Base-by-base conservation (phyloP, 106 monocot species). In the Iris macrosiphon region DNA sequence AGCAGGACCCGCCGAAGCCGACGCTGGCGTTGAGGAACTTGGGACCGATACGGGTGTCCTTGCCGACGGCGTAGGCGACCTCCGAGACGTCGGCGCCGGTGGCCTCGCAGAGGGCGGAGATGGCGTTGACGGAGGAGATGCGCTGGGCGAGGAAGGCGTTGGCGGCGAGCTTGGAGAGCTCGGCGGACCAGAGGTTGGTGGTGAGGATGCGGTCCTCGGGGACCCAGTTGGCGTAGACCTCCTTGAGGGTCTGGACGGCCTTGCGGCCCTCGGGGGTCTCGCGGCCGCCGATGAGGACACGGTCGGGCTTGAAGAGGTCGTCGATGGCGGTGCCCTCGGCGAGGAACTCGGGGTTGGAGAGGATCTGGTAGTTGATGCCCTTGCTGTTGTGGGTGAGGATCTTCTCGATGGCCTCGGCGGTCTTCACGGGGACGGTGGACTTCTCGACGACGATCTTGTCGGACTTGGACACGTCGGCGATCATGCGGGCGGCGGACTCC, bases 21-120 rank as follows among this genome's bases (percentile, higher is more conserved):
- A 60, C 60, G 16, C 60, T 60, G 27, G 60, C 60, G 10, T 60
- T 60, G 45, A 60, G 45, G n/a, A 60, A 60, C 45, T 60, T 60
- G 17, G 60, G 60, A 1, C 60, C 60, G 4, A 60, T 60, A 7
- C 60, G 27, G 9, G 14, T 20, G n/a, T 60, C 60, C n/a, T 60
- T 60, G 1, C 60, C 60, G 8, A 60, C 60, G 6, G 60, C 16
- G 32, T 60, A 60, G 4, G 60, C 60, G 27, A 60, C 60, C 13
- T 60, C 60, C 4, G 60, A 1, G 0, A 60, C 60, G 20, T 60
- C 31, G 0, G 60, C 60, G 1, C 60, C 60, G 0, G 60, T 60
- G 2, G 60, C 60, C 45, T 60, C 60, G 21, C 60, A 60, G 13
- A 60, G 40, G 1, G 60, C 60, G 1, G 60, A 60, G 6, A 60